These are phyloP conservation scores for Conticribra guillardii DNA, from an alignment of 108 stramenopile genomes.

Conservation along the genomic window DNA sequence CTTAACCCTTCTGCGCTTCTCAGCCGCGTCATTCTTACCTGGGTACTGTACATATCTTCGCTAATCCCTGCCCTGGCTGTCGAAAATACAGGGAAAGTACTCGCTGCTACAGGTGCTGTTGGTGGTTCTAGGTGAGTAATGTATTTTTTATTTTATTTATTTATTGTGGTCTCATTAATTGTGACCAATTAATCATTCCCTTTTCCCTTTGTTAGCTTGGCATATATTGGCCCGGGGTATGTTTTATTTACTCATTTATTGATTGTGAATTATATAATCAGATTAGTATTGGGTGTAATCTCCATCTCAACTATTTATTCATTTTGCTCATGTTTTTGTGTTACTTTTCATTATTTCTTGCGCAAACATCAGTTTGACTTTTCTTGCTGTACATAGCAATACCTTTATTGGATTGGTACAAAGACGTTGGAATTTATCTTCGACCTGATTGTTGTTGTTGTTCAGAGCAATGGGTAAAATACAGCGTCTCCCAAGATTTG, in stretches of 20 bases:
- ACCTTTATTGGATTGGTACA: constrained; percentile 30
- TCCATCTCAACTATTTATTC: no score
- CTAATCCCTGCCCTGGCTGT: constrained; percentile 37
- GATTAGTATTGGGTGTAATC: no score
- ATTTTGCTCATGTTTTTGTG: no score
- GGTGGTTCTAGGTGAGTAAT: constrained; percentile 21
- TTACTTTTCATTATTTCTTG: no score
- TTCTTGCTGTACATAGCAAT: constrained; percentile 34
- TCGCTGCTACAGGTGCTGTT: constrained; percentile 47
- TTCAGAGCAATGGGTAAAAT: constrained; percentile 88
- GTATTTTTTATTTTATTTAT: no score
- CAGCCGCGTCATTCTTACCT: constrained; percentile 40
- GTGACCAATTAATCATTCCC: no score
- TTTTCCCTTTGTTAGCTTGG: constrained; percentile 26
- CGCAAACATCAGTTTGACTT: no score
- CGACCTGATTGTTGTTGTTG: constrained; percentile 2
- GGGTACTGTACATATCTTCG: constrained; percentile 38
- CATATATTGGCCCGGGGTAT: constrained; percentile 53
- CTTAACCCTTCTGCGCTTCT: no score
- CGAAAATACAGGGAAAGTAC: constrained; percentile 36
- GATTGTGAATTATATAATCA: no score
- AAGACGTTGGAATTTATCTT: constrained; percentile 26
- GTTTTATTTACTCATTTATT: no score
- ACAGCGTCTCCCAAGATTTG: constrained; percentile 91
- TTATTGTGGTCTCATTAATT: no score